Conservation (phyloP, 805 yeast species). For the Candida rishiriensis region DNA sequence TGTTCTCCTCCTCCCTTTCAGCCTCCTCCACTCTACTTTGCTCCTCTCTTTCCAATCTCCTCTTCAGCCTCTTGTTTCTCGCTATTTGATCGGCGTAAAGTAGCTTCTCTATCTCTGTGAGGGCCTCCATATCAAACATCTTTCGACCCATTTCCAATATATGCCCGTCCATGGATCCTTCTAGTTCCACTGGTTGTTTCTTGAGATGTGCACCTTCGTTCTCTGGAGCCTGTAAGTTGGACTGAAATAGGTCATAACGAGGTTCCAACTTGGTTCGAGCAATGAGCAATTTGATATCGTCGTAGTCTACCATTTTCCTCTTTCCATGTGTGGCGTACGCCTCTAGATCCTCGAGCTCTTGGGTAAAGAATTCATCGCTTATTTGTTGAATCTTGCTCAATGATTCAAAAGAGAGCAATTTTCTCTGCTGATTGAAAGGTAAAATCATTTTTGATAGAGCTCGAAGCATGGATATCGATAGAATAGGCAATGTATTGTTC, state of each 20-base stretch:
- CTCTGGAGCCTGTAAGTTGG: neutral
- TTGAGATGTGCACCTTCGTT: neutral
- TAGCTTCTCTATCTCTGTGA: constrained; percentile 23
- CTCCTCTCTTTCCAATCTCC: constrained; percentile 4
- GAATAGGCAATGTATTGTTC: constrained; percentile 4
- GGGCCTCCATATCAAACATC: constrained; percentile 21
- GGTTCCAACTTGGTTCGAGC: constrained; percentile 24
- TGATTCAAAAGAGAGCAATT: constrained; percentile 19
- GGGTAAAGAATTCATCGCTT: constrained; percentile 33
- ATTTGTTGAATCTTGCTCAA: constrained; percentile 27
- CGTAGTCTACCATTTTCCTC: constrained; percentile 25
- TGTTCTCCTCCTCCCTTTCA: constrained; percentile 2
- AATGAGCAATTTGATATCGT: constrained; percentile 32
- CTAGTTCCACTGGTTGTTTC: neutral
- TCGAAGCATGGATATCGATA: constrained; percentile 12
- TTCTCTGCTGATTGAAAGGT: constrained; percentile 13
- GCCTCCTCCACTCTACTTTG: constrained; percentile 5
- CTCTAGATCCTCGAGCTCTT: constrained; percentile 31
- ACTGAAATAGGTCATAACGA: constrained; percentile 11
- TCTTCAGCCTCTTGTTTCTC: constrained; percentile 7
- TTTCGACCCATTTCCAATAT: constrained; percentile 11
- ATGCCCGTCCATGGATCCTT: constrained; percentile 10
- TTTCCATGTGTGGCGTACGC: constrained; percentile 32
- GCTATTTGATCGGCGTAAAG: constrained; percentile 18
- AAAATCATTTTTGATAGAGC: constrained; percentile 12